Base-by-base conservation (phyloP, 2,329 filamentous ascomycete genomes). In the Penicillium brasilianum region DNA sequence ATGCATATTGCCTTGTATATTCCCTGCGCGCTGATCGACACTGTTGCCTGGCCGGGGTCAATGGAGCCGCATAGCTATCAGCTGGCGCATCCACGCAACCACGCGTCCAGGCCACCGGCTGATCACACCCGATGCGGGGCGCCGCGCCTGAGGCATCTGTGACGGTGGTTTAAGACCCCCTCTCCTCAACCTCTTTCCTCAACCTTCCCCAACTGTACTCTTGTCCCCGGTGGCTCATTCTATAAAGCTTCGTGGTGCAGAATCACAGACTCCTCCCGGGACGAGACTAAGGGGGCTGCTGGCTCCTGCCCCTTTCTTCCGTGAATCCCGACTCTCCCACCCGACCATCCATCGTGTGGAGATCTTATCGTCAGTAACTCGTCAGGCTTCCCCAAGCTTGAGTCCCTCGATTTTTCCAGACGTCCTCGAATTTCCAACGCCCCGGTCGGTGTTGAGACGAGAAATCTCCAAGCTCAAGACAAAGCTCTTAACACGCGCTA, bases 301-400 rank as follows among this genome's bases (percentile, higher is more conserved):
- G n/a, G n/a, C 25, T 59, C 30, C 30, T 54, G 41, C 50, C 20
- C 57, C 32, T 50, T 60, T 28, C 39, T 28, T 57, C 48, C 49
- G 52, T 53, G 20, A 49, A 25, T 53, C 48, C 59, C 49, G 59
- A 50, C 44, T 36, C 9, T 59, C 34, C 37, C 14, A 36, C 32
- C 57, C 48, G 48, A 55, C 37, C 20, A 16, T 63, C 66, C 66
- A 67, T 67, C 65, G 65, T 60, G 55, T 61, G 61, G 60, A 60
- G 65, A 57, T 39, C 63, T 67, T 67, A 67, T 67, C 63, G 63
- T 65, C 62, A 66, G 63, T 20, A 41, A 56, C 53, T 57, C 58
- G 60, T 66, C 62, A 65, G 60, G 37, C 59, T 25, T 28, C 44
- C 59, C 30, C 46, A 30, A 30, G 13, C 36, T 39, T 46, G 14